Conservation (phyloP, 1,284 basidiomycete genomes). For the Cystobasidiaceae sp. region DNA sequence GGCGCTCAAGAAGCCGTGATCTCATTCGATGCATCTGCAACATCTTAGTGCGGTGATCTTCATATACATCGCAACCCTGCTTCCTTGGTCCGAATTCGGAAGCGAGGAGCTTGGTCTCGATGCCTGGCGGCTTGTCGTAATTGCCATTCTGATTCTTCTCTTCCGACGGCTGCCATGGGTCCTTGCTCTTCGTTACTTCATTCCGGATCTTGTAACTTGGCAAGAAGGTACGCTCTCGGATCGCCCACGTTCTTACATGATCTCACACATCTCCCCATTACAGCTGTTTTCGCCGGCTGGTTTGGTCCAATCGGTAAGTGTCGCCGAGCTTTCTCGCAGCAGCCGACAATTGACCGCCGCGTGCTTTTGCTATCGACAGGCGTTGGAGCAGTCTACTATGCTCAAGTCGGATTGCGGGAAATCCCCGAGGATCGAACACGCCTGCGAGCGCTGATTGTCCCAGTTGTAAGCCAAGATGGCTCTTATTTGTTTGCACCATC, state of each 20-base stretch:
- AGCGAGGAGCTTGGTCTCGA: slow-evolving; percentile 37
- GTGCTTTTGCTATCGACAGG: neutral
- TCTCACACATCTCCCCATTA: neutral
- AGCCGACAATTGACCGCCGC: neutral
- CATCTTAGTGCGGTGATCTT: slow-evolving; percentile 39
- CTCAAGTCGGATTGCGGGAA: slow-evolving; percentile 50
- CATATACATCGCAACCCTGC: slow-evolving; percentile 49
- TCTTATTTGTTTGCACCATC: neutral
- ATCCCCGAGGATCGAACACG: slow-evolving; percentile 50
- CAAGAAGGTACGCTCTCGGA: slow-evolving; percentile 33
- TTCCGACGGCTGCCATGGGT: slow-evolving; percentile 47
- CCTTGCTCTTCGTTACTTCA: slow-evolving; percentile 40
- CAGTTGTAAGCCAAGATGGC: slow-evolving; percentile 41
- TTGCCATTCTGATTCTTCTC: slow-evolving; percentile 49
- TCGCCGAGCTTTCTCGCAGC: slow-evolving; percentile 6
- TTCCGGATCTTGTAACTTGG: slow-evolving; percentile 43
- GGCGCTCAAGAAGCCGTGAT: neutral
- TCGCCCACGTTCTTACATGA: neutral
- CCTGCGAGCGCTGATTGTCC: slow-evolving; percentile 49
- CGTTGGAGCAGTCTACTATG: slow-evolving; percentile 51
- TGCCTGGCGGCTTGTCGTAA: slow-evolving; percentile 46
- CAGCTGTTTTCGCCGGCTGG: slow-evolving; percentile 46
- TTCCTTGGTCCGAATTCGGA: slow-evolving; percentile 37
- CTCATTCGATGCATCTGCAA: neutral
- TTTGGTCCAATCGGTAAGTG: slow-evolving; percentile 51